These are phyloP conservation scores for Amanita muscaria DNA, from an alignment of 768 basidiomycete species.

Conservation along the genomic window DNA sequence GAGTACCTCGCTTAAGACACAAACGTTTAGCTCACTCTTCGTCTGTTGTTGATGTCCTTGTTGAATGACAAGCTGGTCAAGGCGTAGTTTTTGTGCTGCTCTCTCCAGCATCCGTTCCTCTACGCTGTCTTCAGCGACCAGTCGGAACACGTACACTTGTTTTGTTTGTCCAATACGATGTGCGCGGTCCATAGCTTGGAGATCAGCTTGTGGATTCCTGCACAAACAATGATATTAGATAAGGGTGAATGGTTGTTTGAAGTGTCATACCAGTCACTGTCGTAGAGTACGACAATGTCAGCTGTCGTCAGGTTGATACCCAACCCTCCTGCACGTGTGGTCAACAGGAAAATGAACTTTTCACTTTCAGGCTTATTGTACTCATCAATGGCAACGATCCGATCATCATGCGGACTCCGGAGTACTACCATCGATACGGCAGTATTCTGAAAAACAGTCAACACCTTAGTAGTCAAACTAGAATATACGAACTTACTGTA, in stretches of 20 bases:
- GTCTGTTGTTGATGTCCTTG: constrained; percentile 80
- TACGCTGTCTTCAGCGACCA: constrained; percentile 91
- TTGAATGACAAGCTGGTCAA: constrained; percentile 96
- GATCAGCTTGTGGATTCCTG: constrained; percentile 97
- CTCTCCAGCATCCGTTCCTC: constrained; percentile 94
- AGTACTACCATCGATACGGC: constrained; percentile 92
- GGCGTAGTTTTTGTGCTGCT: constrained; percentile 88
- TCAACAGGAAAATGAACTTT: constrained; percentile 93
- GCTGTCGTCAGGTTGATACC: constrained; percentile 96
- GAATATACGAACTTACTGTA: constrained; percentile 55
- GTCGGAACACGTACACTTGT: constrained; percentile 96
- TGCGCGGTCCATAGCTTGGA: constrained; percentile 98
- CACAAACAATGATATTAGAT: neutral
- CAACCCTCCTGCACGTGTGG: constrained; percentile 92
- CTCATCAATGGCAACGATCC: constrained; percentile 92
- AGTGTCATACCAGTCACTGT: constrained; percentile 78
- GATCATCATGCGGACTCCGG: constrained; percentile 97
- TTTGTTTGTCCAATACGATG: constrained; percentile 97
- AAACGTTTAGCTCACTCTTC: constrained; percentile 47
- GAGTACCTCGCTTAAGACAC: neutral
- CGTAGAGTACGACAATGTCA: constrained; percentile 92
- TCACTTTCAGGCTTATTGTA: constrained; percentile 93
- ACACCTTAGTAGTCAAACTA: constrained; percentile 5
- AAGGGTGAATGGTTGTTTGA: neutral
- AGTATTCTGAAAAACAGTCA: constrained; percentile 57